Base-by-base conservation (phyloP, 2,329 filamentous ascomycete species). In the Colletotrichum sojae region DNA sequence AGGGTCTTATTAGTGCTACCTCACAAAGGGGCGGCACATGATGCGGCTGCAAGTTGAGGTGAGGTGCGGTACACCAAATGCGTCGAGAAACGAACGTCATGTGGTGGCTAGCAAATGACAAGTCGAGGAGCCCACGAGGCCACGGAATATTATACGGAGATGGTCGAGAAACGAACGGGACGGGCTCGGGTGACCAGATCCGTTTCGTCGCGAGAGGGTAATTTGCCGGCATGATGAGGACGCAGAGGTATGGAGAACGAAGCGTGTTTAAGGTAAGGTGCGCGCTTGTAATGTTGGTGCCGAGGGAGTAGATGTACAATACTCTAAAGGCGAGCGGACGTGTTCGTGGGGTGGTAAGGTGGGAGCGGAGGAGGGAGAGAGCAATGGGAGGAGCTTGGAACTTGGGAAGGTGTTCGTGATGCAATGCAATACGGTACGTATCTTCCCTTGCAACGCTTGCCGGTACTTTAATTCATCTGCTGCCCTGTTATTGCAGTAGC, bases 91-190 rank as follows among this genome's bases (percentile, higher is more conserved):
- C 13, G 25, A 54, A 67, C 67, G 56, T 69, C 67, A 69, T 69
- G 67, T 69, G 67, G 62, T 67, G 31, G 36, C 55, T 46, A 51
- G 40, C 67, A 62, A 67, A 67, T 69, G 67, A 69, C 40, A 43
- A n/a, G 13, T 6, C 13, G 16, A 43, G 40, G n/a, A 43, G 40
- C 40, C 13, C 40, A n/a, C 40, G 40, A 43, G 40, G 40, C 13
- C 9, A 36, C 16, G n/a, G 16, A 31, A 53, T 5, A 53, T 52
- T n/a, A 8, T n/a, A 16, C 31, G 9, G 13, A 55, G 36, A 15
- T 43, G 39, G n/a, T 18, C 18, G 39, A 45, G 25, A 51, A 51
- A 55, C 49, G 55, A 66, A 59, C 55, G 40, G 40, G 55, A 55
- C 48, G n/a, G 49, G 49, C 20, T 36, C 54, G 49, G 43, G 18